Conservation (phyloP, 2,329 filamentous ascomycete species). For the Aspergillus phoenicis region DNA sequence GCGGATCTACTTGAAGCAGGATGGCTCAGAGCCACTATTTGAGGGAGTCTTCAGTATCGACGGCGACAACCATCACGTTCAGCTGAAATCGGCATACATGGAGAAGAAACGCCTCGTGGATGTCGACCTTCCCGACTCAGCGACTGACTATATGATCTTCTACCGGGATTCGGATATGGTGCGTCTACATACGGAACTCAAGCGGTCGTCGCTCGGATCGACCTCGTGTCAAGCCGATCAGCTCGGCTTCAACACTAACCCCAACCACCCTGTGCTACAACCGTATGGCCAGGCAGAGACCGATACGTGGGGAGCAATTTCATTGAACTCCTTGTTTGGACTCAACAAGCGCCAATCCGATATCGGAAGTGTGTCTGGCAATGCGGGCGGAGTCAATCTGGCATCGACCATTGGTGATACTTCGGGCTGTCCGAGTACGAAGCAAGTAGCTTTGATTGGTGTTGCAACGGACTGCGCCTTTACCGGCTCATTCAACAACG, state of each 20-base stretch:
- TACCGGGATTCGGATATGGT: slow-evolving; percentile 88
- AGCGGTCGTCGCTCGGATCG: slow-evolving; percentile 54
- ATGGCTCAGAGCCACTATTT: slow-evolving; percentile 79
- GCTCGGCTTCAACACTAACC: slow-evolving; percentile 76
- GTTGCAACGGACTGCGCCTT: slow-evolving; percentile 94
- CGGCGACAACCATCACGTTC: slow-evolving; percentile 83
- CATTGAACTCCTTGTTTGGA: slow-evolving; percentile 70
- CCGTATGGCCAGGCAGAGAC: slow-evolving; percentile 57
- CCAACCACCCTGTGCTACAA: slow-evolving; percentile 67
- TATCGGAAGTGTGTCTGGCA: slow-evolving; percentile 68
- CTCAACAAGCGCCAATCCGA: slow-evolving; percentile 65
- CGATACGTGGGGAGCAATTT: slow-evolving; percentile 61
- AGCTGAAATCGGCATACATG: slow-evolving; percentile 73
- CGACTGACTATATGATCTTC: slow-evolving; percentile 80
- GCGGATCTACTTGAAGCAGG: slow-evolving; percentile 72
- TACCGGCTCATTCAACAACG: slow-evolving; percentile 68
- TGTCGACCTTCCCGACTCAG: slow-evolving; percentile 60
- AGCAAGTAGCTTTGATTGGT: slow-evolving; percentile 87
- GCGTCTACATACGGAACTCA: slow-evolving; percentile 61
- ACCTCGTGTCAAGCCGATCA: slow-evolving; percentile 71
- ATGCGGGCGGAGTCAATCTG: slow-evolving; percentile 79
- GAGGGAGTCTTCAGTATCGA: slow-evolving; percentile 84
- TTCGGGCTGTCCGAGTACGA: slow-evolving; percentile 82
- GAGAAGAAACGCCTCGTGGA: slow-evolving; percentile 72
- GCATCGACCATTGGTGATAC: slow-evolving; percentile 76